These are phyloP conservation scores for Sporothrix luriei DNA, from an alignment of 2,329 filamentous ascomycete genomes.

Conservation along the genomic window DNA sequence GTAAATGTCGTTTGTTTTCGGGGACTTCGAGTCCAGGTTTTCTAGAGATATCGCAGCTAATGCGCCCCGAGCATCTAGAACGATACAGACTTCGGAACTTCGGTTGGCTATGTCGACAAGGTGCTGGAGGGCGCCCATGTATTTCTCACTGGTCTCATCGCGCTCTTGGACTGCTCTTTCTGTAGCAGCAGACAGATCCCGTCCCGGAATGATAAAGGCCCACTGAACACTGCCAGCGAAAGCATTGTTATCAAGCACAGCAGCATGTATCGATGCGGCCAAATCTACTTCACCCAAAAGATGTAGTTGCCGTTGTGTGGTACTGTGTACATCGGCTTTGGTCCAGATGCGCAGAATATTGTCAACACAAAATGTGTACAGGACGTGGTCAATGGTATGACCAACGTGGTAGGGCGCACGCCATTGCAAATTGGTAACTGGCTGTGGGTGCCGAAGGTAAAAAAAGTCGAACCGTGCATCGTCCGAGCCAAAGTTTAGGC, in stretches of 20 bases:
- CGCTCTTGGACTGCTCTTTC: conserved; percentile 70
- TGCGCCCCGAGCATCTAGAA: conserved; percentile 78
- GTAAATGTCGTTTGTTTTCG: conserved; percentile 71
- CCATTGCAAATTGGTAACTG: conserved; percentile 86
- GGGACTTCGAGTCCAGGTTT: conserved; percentile 72
- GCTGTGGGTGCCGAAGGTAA: conserved; percentile 81
- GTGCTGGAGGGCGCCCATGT: conserved; percentile 76
- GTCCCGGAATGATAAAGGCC: conserved; percentile 80
- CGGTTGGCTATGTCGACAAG: conserved; percentile 83
- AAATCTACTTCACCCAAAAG: conserved; percentile 83
- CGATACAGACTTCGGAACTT: conserved; percentile 82
- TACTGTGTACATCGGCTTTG: conserved; percentile 68
- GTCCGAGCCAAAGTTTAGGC: conserved; percentile 78
- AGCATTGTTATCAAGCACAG: conserved; percentile 32
- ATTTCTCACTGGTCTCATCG: conserved; percentile 59
- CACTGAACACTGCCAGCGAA: conserved; percentile 51
- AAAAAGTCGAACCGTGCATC: conserved; percentile 87
- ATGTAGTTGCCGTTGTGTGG: conserved; percentile 65
- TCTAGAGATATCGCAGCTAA: conserved; percentile 95
- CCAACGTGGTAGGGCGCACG: conserved; percentile 74
- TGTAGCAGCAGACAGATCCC: conserved; percentile 75
- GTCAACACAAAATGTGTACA: conserved; percentile 88
- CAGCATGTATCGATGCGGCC: conserved; percentile 64
- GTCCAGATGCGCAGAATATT: conserved; percentile 82
- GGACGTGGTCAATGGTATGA: conserved; percentile 78